Base-by-base conservation (phyloP, 768 basidiomycete species). In the Chalciporus sphaerocephalus region DNA sequence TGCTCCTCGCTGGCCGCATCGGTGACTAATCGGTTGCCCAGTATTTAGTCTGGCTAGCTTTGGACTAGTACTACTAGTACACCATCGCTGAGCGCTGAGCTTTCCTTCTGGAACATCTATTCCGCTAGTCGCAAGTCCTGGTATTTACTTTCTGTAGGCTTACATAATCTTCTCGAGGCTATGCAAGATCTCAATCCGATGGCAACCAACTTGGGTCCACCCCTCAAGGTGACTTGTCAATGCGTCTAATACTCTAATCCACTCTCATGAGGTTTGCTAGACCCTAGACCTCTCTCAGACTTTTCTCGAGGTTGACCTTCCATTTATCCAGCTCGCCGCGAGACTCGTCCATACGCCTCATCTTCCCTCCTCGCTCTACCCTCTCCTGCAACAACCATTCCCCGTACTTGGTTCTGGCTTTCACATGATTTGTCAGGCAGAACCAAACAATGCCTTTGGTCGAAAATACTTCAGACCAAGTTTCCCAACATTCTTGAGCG, bases 331-430 rank as follows among this genome's bases (percentile, higher is more conserved):
- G 49, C 33, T 76, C 73, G 1, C 53, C 51, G 7, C 74, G 72
- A 69, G 75, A 81, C 11, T 80, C 80, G 1, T 78, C 74, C 21
- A 81, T 52, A 40, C 76, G 66, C 23, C 69, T 60, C 78, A 79
- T 78, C 35, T 66, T 65, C 17, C 55, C 62, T 7, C 72, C 73
- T 0, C 42, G 28, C 10, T 51, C 58, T 2, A 74, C 17, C 2
- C 34, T 40, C 50, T 50, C 60, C 15, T 37, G 45, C 2, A 40
- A 23, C 2, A 57, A 39, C 62, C 51, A 59, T 9, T 43, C 51
- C 2, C 22, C 24, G 27, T 59, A 62, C 37, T 28, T 50, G 10
- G 33, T 50, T 42, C 39, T 64, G 11, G 21, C 15, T 7, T 23
- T 0, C 39, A 57, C 50, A 38, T 81, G 80, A 2, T 74, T 50